phyloP scores from a whole-genome alignment of 495 filamentous ascomycete species.

The Neurospora africana region DNA sequence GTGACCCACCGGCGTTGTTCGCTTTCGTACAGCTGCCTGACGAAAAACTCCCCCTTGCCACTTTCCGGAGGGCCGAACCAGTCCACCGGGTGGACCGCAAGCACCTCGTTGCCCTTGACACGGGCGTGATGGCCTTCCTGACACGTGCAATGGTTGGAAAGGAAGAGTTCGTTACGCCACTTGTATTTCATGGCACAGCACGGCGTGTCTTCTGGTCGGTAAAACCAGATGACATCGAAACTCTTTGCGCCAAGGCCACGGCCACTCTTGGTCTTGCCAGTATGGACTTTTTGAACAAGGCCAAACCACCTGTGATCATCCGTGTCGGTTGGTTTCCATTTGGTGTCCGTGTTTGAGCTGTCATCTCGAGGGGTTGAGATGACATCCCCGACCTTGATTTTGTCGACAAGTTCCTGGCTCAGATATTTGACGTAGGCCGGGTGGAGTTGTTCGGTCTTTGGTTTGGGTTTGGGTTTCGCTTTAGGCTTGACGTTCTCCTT shows the following conservation, averaged over 20 bases:
- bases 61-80: slow-evolving; percentile 41
- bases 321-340: slow-evolving; percentile 43
- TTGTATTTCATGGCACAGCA: slow-evolving; percentile 55
- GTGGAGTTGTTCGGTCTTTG: background rate
- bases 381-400: slow-evolving; percentile 27
- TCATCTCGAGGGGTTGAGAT: slow-evolving; percentile 34
- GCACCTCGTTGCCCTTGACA: slow-evolving; percentile 41
- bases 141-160: slow-evolving; percentile 70
- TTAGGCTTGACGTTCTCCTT: background rate
- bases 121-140: slow-evolving; percentile 24
- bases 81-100: slow-evolving; percentile 41
- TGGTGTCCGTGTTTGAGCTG: slow-evolving; percentile 25
- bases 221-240: slow-evolving; percentile 63
- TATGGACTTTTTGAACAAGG: slow-evolving; percentile 48
- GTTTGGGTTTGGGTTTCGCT: background rate
- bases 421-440: background rate
- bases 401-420: slow-evolving; percentile 1
- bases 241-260: slow-evolving; percentile 11
- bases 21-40: slow-evolving; percentile 55
- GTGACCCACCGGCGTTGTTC: slow-evolving; percentile 40
- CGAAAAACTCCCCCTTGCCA: slow-evolving; percentile 42
- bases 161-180: slow-evolving; percentile 58
- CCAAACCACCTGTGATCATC: slow-evolving; percentile 49
- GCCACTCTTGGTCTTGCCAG: slow-evolving; percentile 7
- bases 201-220: slow-evolving; percentile 55